phyloP scores from a whole-genome alignment of 768 basidiomycete genomes.

The Astraeus odoratus region DNA sequence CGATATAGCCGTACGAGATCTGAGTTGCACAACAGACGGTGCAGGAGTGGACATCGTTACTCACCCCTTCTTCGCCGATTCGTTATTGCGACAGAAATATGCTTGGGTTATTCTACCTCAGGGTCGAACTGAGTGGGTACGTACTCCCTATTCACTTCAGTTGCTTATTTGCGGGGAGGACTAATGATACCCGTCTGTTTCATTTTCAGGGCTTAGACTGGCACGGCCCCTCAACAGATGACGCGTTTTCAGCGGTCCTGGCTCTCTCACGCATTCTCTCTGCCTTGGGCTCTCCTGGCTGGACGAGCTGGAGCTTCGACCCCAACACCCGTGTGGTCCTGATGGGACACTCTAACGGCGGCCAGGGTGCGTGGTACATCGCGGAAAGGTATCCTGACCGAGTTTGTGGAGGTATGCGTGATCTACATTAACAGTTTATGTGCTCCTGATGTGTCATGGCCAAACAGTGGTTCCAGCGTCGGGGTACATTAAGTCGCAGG shows the following conservation, averaged over 20 bases:
- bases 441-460: neutral
- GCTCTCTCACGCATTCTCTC: constrained; percentile 46
- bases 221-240: constrained; percentile 76
- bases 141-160: constrained; percentile 3
- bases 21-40: constrained; percentile 50
- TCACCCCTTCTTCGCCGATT: constrained; percentile 52
- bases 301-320: constrained; percentile 37
- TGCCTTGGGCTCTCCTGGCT: constrained; percentile 19
- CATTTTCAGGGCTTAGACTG: constrained; percentile 82
- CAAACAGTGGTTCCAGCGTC: constrained; percentile 64
- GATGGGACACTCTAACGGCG: constrained; percentile 92
- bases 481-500: constrained; percentile 81
- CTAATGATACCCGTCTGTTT: neutral
- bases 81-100: constrained; percentile 48
- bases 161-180: neutral
- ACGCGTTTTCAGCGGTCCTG: constrained; percentile 59
- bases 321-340: constrained; percentile 45
- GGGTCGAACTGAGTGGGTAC: constrained; percentile 81
- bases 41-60: constrained; percentile 72
- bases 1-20: neutral
- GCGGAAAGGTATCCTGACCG: constrained; percentile 73
- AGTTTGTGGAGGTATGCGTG: constrained; percentile 49
- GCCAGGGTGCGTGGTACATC: constrained; percentile 83
- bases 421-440: neutral
- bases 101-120: constrained; percentile 79